phyloP scores from a whole-genome alignment of 2,329 filamentous ascomycete species.

The Epichloe brachyelytri region DNA sequence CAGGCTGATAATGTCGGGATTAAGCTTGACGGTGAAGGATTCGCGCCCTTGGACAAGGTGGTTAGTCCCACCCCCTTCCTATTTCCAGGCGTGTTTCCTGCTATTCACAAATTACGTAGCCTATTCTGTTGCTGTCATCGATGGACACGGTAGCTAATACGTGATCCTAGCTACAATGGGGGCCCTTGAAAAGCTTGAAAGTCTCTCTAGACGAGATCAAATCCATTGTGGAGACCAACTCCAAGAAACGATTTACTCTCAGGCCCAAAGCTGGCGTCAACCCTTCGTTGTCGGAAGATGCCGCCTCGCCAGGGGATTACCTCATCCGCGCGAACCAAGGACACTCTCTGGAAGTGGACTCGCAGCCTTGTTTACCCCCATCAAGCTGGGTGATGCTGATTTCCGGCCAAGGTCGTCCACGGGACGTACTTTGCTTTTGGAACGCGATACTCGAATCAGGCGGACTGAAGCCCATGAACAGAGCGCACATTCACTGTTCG shows the following conservation, averaged over 20 bases:
- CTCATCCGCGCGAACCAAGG: slow-evolving; percentile 94
- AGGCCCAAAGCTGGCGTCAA: slow-evolving; percentile 33
- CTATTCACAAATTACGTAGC: too few species aligned
- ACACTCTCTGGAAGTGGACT: slow-evolving; percentile 67
- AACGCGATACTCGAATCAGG: slow-evolving; percentile 59
- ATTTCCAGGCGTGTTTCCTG: not conserved
- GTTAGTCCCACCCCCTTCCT: slow-evolving; percentile 12
- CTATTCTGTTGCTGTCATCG: too few species aligned
- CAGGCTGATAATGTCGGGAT: slow-evolving; percentile 45
- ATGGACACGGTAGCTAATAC: not conserved
- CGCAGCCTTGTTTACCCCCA: slow-evolving; percentile 55
- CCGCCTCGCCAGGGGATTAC: slow-evolving; percentile 46
- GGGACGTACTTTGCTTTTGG: slow-evolving; percentile 81
- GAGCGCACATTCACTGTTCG: slow-evolving; percentile 87
- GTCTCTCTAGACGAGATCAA: slow-evolving; percentile 66
- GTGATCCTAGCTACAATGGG: slow-evolving; percentile 36
- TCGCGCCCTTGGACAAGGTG: slow-evolving; percentile 43
- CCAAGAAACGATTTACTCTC: slow-evolving; percentile 84
- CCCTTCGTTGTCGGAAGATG: slow-evolving; percentile 11
- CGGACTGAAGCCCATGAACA: slow-evolving; percentile 65
- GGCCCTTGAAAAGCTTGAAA: slow-evolving; percentile 51
- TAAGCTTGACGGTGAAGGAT: slow-evolving; percentile 45
- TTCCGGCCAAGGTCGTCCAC: slow-evolving; percentile 60
- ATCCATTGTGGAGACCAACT: slow-evolving; percentile 56
- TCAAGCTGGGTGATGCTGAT: slow-evolving; percentile 45